A percentile compares a stretch with the other conserved stretches of the same genome.
These are phyloP conservation scores for Osmanthus fragrans DNA, from an alignment of 257 asterid species.

Conservation along the genomic window DNA sequence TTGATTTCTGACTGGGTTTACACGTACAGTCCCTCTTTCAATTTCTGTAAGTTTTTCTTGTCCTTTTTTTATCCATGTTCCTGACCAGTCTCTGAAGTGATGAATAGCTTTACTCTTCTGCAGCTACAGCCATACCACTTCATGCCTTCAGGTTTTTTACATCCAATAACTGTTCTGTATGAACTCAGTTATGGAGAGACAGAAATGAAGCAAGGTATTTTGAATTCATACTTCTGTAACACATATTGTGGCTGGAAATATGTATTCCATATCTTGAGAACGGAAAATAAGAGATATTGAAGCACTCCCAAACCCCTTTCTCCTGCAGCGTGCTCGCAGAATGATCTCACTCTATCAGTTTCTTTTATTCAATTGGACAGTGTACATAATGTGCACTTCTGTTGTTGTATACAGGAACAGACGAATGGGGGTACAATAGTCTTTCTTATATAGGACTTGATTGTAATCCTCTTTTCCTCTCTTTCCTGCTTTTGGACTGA, in stretches of 20 bases:
- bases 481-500: neutral
- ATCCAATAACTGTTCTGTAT: conserved; percentile 73
- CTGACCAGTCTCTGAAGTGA: conserved; percentile 19
- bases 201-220: conserved; percentile 88
- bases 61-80: conserved; percentile 1
- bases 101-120: conserved; percentile 30
- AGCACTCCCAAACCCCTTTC: neutral
- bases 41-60: neutral
- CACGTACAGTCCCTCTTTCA: conserved; percentile 1
- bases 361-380: neutral
- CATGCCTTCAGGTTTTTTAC: conserved; percentile 74
- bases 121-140: conserved; percentile 90
- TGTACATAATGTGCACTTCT: neutral
- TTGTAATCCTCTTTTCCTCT: neutral
- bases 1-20: conserved; percentile 17
- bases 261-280: conserved; percentile 8
- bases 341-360: neutral
- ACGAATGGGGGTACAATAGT: neutral
- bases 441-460: neutral
- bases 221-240: conserved; percentile 14
- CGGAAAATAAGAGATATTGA: conserved; percentile 18
- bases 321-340: neutral
- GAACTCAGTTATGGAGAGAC: conserved; percentile 93
- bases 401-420: neutral
- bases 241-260: neutral